phyloP scores from a whole-genome alignment of 129 eudicot genomes.

The Solidago caesia region DNA sequence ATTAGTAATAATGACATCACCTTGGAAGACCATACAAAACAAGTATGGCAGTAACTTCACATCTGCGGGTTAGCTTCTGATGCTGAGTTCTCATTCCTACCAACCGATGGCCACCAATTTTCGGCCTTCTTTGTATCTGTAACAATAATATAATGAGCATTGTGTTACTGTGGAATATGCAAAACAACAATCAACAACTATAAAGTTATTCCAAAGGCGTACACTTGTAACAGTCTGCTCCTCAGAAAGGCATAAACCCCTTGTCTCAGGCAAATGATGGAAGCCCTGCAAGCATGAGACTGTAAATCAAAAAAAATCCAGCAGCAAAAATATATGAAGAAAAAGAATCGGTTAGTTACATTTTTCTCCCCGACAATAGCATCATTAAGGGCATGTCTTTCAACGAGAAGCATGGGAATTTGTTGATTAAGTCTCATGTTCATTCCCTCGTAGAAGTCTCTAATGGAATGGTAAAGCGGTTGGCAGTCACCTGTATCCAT shows the following conservation, averaged over 20 bases:
- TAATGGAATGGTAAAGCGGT: constrained; percentile 89
- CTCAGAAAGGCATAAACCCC: constrained; percentile 97
- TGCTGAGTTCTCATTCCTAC: constrained; percentile 94
- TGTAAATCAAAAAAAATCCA: constrained; percentile 23
- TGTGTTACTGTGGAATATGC: not conserved
- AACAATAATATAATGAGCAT: constrained; percentile 4
- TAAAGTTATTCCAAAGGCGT: constrained; percentile 32
- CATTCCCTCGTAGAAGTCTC: constrained; percentile 98
- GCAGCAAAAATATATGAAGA: constrained; percentile 13
- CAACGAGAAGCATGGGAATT: constrained; percentile 96
- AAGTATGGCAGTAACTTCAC: constrained; percentile 98
- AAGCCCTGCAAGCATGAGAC: constrained; percentile 54
- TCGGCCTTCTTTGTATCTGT: constrained; percentile 77
- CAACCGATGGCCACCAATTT: constrained; percentile 71
- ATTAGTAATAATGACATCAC: constrained; percentile 35
- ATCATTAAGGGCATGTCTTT: constrained; percentile 96
- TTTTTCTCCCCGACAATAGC: constrained; percentile 93
- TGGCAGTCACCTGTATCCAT: constrained; percentile 99
- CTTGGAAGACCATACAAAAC: constrained; percentile 96
- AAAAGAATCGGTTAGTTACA: constrained; percentile 39
- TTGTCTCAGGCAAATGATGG: constrained; percentile 99
- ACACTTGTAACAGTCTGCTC: constrained; percentile 94
- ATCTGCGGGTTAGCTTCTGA: constrained; percentile 77
- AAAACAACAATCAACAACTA: constrained; percentile 10
- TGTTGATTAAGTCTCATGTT: constrained; percentile 94